phyloP scores from a whole-genome alignment of 176 grass and related monocot genomes.

The Calamus simplicifolius region DNA sequence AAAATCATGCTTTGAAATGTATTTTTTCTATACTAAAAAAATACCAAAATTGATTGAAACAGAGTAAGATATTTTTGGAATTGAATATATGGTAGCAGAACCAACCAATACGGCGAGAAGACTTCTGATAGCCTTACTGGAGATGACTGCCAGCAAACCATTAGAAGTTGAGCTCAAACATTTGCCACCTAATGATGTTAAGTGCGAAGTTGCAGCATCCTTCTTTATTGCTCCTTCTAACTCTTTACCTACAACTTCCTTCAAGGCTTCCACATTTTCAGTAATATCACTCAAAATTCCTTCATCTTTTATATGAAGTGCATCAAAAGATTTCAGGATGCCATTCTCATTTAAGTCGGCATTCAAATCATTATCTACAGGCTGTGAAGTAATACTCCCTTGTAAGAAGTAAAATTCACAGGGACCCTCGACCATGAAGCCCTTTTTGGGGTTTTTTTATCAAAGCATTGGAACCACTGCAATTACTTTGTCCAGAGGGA shows the following conservation, averaged over 20 bases:
- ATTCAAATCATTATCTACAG: slow-evolving; percentile 20
- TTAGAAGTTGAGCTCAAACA: slow-evolving; percentile 54
- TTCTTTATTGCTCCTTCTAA: slow-evolving; percentile 5
- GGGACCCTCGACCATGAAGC: slow-evolving; percentile 10
- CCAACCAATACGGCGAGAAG: slow-evolving; percentile 70
- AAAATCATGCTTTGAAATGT: not conserved
- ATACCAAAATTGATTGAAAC: too few relatives aligned
- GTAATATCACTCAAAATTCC: not conserved
- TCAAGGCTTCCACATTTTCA: slow-evolving; percentile 6
- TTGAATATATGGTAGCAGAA: slow-evolving; percentile 18
- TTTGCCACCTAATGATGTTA: slow-evolving; percentile 38
- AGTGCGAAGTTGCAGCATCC: slow-evolving; percentile 9
- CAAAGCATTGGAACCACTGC: slow-evolving; percentile 11
- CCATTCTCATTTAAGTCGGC: slow-evolving; percentile 10
- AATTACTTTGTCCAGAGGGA: slow-evolving; percentile 27
- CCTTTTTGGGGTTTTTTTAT: slow-evolving; percentile 38
- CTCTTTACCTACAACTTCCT: not conserved
- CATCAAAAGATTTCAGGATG: slow-evolving; percentile 32
- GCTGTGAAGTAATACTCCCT: slow-evolving; percentile 19
- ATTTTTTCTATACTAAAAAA: not conserved
- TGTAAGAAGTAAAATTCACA: slow-evolving; percentile 1
- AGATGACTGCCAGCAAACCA: slow-evolving; percentile 58
- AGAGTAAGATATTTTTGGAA: not conserved
- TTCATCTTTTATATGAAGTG: slow-evolving; percentile 52
- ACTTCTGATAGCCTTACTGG: slow-evolving; percentile 56